Evolutionary conservation across 2,329 filamentous ascomycete genomes (phyloP), one percentile per base, ranked within the genome.

Genomic region (Lithohypha guttulata): DNA sequence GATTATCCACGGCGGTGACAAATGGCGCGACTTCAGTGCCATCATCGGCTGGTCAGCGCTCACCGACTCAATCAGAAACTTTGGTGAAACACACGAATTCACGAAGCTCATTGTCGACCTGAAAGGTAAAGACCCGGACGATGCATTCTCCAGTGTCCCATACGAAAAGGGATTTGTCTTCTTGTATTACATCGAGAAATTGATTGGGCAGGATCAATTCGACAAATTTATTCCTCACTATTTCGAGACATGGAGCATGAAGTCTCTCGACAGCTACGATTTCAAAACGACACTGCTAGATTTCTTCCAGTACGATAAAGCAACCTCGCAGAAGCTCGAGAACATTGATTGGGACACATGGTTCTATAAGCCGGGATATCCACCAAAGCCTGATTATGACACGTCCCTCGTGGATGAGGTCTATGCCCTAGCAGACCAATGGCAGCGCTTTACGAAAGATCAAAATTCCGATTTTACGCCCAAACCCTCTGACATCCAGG

Each of bases 121-220:
- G 47, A 83, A 89, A 56, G 85, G 84, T 42, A 80, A 91, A 50
- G 89, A 96, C 53, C 91, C 91, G 0, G 91, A 96, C 58, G 91
- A 98, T 59, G 84, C 89, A 1, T 98, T 96, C 65, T 93, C 83
- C 50, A 82, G 77, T 18, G 70, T 96, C 22, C 86, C 91, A 0
- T 98, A 98, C 54, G 89, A 96, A 58, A 96, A 98, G 63, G 89
- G 89, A 3, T 96, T 94, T 62, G 83, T 84, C 55, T 93, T 96
- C 60, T 70, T 98, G 31, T 95, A 86, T 60, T 79, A 87, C 53
- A 77, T 98, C 10, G 91, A 98, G 54, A 81, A 80, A 32, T 67
- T 94, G 1, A 72, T 96, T 3, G 84, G 85, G 23, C 81, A 83
- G 44, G 71, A 80, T n/a, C 81, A 82, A 57, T 98, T 91, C 65